Evolutionary conservation across 352 stramenopile genomes (phyloP).

Genomic region (Thalassiosira hispida): DNA sequence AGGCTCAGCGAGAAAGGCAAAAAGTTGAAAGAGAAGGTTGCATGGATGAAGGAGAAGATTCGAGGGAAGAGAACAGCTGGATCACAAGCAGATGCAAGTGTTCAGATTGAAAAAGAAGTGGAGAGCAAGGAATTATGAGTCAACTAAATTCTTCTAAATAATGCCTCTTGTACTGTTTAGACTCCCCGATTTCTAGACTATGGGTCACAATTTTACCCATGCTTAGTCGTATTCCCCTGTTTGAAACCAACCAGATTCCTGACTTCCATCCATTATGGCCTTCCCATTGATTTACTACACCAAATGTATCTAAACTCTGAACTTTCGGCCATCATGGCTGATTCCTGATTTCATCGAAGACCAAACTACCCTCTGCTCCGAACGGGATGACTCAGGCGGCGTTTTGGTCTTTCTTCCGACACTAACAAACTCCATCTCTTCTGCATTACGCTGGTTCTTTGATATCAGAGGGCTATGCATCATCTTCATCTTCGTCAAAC

Average conservation of each 20-base stretch:
- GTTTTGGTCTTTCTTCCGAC: slow-evolving; percentile 1
- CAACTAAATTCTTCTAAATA: too few species aligned
- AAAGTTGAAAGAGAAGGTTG: slow-evolving; percentile 32
- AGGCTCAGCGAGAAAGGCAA: slow-evolving; percentile 35
- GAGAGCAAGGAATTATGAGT: too few species aligned
- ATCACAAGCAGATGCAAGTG: background rate
- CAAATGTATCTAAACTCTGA: too few species aligned
- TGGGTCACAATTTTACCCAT: too few species aligned
- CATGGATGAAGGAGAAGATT: slow-evolving; percentile 4
- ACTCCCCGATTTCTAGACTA: too few species aligned
- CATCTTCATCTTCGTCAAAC: slow-evolving; percentile 7
- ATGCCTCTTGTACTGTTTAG: too few species aligned
- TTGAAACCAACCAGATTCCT: too few species aligned
- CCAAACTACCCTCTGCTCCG: background rate
- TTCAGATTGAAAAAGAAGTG: background rate
- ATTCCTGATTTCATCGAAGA: background rate
- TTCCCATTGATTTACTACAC: too few species aligned
- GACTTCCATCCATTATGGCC: too few species aligned
- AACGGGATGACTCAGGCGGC: background rate
- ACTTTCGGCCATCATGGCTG: too few species aligned
- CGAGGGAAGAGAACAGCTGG: slow-evolving; percentile 3
- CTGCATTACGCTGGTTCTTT: background rate
- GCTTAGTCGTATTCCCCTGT: too few species aligned
- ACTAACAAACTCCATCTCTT: slow-evolving; percentile 17
- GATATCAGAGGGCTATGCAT: background rate